phyloP scores from a whole-genome alignment of 1,284 basidiomycete species.

The Rugosomyces carneus region DNA sequence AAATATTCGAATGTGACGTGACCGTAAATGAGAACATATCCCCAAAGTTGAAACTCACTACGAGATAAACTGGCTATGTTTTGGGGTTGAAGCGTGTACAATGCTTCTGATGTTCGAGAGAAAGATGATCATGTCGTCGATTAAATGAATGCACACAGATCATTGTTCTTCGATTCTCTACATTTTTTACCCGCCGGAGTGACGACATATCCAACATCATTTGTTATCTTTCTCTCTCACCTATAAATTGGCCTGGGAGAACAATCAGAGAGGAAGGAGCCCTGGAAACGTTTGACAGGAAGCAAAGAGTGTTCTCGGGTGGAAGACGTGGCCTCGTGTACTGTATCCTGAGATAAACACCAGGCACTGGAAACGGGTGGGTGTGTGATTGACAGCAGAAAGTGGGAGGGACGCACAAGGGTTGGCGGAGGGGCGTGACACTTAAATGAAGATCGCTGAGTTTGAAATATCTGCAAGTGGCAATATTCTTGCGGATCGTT shows the following conservation, averaged over 20 bases:
- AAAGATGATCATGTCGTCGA: too few relatives aligned
- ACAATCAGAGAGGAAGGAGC: neutral
- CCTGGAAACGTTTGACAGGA: slow-evolving; percentile 3
- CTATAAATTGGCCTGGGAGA: neutral
- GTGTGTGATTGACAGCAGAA: slow-evolving; percentile 8
- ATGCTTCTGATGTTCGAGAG: neutral
- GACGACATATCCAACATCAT: neutral
- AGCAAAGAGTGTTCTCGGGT: neutral
- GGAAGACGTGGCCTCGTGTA: slow-evolving; percentile 3
- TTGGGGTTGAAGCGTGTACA: neutral
- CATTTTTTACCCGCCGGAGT: neutral
- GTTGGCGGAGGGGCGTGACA: slow-evolving; percentile 2
- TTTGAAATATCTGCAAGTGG: slow-evolving; percentile 6
- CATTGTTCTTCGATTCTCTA: neutral
- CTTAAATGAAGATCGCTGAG: slow-evolving; percentile 8
- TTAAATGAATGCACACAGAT: neutral
- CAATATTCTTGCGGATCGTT: slow-evolving; percentile 15
- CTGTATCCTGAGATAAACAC: neutral
- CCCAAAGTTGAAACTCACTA: neutral
- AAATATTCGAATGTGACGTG: neutral
- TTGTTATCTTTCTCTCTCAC: neutral
- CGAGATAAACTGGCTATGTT: neutral
- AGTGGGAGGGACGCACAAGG: slow-evolving; percentile 1
- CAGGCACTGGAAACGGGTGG: neutral
- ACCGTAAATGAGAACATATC: neutral